phyloP scores from a whole-genome alignment of 2,329 filamentous ascomycete genomes.

The Penicillium olsonii region DNA sequence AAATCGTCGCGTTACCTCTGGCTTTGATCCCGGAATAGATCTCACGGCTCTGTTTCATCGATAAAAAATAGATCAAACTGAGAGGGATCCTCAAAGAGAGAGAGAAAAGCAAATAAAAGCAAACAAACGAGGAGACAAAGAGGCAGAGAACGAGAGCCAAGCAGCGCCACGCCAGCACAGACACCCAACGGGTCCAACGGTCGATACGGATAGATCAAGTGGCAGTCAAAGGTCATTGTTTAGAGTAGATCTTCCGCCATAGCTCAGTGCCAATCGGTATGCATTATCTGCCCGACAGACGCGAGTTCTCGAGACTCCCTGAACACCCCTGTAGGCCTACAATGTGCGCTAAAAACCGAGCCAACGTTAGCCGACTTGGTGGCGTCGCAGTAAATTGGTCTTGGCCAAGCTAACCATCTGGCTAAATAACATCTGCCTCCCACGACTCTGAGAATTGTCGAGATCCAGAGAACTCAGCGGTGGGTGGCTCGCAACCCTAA shows the following conservation, averaged over 20 bases:
- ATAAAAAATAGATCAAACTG: neutral
- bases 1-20: no score
- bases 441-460: no score
- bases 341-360: neutral
- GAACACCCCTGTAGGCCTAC: neutral
- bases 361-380: neutral
- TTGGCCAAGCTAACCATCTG: neutral
- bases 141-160: neutral
- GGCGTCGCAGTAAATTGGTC: neutral
- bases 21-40: neutral
- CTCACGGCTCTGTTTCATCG: neutral
- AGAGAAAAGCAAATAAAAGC: neutral
- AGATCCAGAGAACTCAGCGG: neutral
- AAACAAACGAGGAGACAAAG: neutral
- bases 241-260: no score
- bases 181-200: neutral
- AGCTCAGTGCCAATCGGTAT: no score
- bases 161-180: slow-evolving; percentile 11
- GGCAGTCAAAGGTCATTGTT: neutral
- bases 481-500: neutral
- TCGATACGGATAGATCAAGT: neutral
- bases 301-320: neutral
- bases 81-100: neutral
- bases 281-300: no score
- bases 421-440: no score